These are phyloP conservation scores for Physcomitrium patens DNA, from an alignment of 225 moss, liverwort and hornwort genomes.

Conservation along the genomic window DNA sequence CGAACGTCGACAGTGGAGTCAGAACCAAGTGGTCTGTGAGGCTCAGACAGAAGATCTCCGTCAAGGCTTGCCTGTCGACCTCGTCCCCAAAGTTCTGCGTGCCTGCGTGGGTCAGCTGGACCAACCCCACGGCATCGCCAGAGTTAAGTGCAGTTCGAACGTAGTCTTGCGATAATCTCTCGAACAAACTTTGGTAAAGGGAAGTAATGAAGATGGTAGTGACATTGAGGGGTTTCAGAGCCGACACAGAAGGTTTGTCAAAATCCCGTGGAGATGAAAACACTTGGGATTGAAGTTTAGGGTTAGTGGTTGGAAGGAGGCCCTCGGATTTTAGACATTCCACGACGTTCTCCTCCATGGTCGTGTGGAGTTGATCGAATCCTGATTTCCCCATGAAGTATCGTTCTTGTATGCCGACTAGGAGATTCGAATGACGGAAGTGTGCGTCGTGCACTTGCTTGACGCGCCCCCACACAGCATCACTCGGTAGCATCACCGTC, in stretches of 20 bases:
- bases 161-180: conserved; percentile 47
- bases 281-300: too few species aligned
- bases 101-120: conserved; percentile 62
- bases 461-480: conserved; percentile 65
- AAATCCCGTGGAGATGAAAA: conserved; percentile 14
- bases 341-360: conserved; percentile 38
- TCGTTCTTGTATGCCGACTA: conserved; percentile 58
- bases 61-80: conserved; percentile 63
- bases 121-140: conserved; percentile 48
- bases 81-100: conserved; percentile 48
- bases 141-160: conserved; percentile 36
- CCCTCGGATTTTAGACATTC: conserved; percentile 34
- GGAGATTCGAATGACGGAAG: conserved; percentile 47
- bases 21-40: conserved; percentile 51
- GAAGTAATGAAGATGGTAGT: conserved; percentile 68
- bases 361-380: conserved; percentile 24
- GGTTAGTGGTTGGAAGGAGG: conserved; percentile 25
- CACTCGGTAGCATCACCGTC: conserved; percentile 57
- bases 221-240: conserved; percentile 33
- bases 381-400: conserved; percentile 45
- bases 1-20: conserved; percentile 76
- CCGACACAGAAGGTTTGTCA: not conserved
- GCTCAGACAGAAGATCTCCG: conserved; percentile 61
- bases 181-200: conserved; percentile 55
- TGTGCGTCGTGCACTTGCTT: conserved; percentile 55